Base-by-base conservation (phyloP, 352 stramenopile species). In the Blastocystis sp. region DNA sequence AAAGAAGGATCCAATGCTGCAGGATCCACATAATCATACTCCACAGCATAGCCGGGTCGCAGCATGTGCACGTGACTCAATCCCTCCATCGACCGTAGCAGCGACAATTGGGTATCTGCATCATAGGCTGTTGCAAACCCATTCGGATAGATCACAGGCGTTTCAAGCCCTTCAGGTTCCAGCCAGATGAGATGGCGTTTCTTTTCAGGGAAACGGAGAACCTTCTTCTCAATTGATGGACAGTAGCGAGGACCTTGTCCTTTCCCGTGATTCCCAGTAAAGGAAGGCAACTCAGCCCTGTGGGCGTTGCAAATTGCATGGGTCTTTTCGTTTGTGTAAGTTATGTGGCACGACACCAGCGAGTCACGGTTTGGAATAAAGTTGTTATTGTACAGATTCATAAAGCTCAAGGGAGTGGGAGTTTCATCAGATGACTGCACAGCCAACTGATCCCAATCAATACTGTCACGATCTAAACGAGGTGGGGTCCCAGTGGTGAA, bases 1-100 rank as follows among this genome's bases (percentile, higher is more conserved):
- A 80, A 80, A 7, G 76, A 70, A 7, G 82, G 39, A 5, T 54
- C 23, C 2, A 90, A 56, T 20, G 23, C 61, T 13, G 55, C 26
- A 29, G 90, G 87, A 89, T 98, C 96, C 55, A 99, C 93, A 90
- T 96, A 98, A 92, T 99, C 96, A 90, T 99, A 99, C 92, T 99
- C 97, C n/a, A 99, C 97, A n/a, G 98, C 96, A 90, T 99, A 99
- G 29, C 96, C 97, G 29, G 96, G 94, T 8, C 95, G 93, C 23
- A 98, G 91, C 87, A 99, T 97, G 68, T 98, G 93, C 50, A 96
- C 95, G 26, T 97, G 92, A 91, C 98, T 95, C 3, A 99, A 92
- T 20, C 97, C 97, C 87, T 77, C 92, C 91, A 99, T 98, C 3
- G 92, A 97, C 9, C 94, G 93, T 55, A 99, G 92, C 63, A 99